Conservation (phyloP, 768 basidiomycete genomes). For the Hydnum rufescens region DNA sequence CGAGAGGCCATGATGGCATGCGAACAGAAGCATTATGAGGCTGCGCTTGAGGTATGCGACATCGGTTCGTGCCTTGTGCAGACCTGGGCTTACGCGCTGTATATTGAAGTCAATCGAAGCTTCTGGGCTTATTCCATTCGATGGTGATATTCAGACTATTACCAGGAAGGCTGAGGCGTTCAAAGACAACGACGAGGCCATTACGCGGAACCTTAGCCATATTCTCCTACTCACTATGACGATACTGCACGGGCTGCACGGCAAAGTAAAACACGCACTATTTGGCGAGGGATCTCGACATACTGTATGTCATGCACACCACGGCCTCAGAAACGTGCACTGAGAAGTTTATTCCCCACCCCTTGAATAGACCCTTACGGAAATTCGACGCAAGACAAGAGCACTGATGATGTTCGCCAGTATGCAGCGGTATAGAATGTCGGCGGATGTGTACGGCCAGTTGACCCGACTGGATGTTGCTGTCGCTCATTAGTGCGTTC, state of each 20-base stretch:
- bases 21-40: constrained; percentile 47
- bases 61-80: background rate
- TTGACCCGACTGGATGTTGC: constrained; percentile 66
- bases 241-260: constrained; percentile 63
- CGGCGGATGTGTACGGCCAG: constrained; percentile 76
- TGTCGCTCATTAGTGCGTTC: constrained; percentile 4
- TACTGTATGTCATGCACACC: constrained; percentile 30
- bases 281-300: constrained; percentile 60
- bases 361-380: constrained; percentile 33
- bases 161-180: constrained; percentile 79
- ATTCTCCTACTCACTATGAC: constrained; percentile 89
- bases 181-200: constrained; percentile 59
- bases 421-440: constrained; percentile 75
- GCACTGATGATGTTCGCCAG: constrained; percentile 79
- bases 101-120: constrained; percentile 57
- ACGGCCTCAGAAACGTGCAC: constrained; percentile 10
- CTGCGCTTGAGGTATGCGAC: constrained; percentile 62
- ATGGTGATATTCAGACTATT: constrained; percentile 67
- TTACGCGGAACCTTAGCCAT: constrained; percentile 76
- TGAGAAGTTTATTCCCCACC: constrained; percentile 10
- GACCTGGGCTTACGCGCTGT: too few species aligned
- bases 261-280: constrained; percentile 47
- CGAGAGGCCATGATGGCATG: constrained; percentile 66
- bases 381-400: constrained; percentile 60
- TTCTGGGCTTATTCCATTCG: constrained; percentile 69